Base-by-base conservation (phyloP, 2,329 filamentous ascomycete species). In the Gyromitra esculenta region DNA sequence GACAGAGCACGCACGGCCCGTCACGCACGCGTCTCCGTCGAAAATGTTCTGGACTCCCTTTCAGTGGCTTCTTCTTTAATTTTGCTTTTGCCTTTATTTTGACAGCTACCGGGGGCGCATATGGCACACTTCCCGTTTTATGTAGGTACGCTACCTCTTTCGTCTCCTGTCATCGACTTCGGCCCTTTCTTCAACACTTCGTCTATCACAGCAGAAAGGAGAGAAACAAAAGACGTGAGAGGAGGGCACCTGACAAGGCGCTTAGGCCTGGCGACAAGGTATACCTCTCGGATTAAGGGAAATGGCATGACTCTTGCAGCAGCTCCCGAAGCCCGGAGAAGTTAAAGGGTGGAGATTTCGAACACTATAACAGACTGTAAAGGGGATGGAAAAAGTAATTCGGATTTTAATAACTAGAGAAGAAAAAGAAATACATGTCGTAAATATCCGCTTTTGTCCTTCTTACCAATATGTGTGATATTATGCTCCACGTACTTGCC, bases 191-290 rank as follows among this genome's bases (percentile, higher is more conserved):
- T 59, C 63, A 57, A 21, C 63, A n/a, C 52, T 54, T 50, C 59
- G 50, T 66, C 65, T 35, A 43, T 54, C 60, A 63, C 37, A 62
- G 43, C 43, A 39, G 57, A 48, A 41, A 64, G 64, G 63, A 57
- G 56, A 65, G 9, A 67, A 68, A 65, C 62, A 73, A 73, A 31
- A 57, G 45, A 64, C 39, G n/a, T 48, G 13, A 70, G 50, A 75
- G 50, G 18, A 45, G 39, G 35, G 39, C 45, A 64, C 65, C 65
- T 64, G 69, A 64, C 57, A 59, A 52, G 71, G 75, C 75, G 75
- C 75, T 77, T 77, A 77, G 71, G 65, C 71, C 71, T 41, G 60
- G 60, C 59, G 64, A 69, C 70, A 74, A 77, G 75, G 71, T 70
- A 75, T 11, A 54, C 62, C 52, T 25, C 59, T 56, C 60, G 60